Evolutionary conservation across 2,329 filamentous ascomycete species (phyloP).

Genomic region (Fusarium incarnatum): DNA sequence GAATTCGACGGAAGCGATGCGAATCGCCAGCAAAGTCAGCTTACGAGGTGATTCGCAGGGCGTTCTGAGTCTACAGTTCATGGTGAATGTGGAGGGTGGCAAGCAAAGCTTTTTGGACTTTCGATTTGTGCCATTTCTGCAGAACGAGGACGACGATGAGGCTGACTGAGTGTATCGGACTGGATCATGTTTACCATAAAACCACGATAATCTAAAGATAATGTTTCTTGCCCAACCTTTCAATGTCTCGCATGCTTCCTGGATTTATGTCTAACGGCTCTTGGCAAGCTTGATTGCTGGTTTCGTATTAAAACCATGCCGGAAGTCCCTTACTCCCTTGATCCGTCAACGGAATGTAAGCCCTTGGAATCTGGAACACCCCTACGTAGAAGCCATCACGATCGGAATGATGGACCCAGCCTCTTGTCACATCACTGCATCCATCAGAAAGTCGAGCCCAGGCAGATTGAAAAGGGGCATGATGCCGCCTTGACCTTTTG

Average conservation of each 20-base stretch:
- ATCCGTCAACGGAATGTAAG: slow-evolving; percentile 35
- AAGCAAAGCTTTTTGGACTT: slow-evolving; percentile 83
- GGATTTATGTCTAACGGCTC: not conserved
- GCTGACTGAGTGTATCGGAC: slow-evolving; percentile 13
- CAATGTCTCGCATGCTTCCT: slow-evolving; percentile 1
- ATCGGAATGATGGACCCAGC: slow-evolving; percentile 36
- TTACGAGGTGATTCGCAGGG: slow-evolving; percentile 88
- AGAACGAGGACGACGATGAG: slow-evolving; percentile 66
- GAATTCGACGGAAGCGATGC: slow-evolving; percentile 91
- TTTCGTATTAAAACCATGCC: not conserved
- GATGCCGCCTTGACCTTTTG: not conserved
- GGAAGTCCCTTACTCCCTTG: slow-evolving; percentile 20
- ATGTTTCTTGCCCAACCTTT: slow-evolving; percentile 1
- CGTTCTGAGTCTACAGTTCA: slow-evolving; percentile 93
- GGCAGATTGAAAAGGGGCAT: slow-evolving; percentile 25
- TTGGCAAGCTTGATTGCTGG: not conserved
- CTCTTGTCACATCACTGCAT: slow-evolving; percentile 13
- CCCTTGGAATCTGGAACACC: slow-evolving; percentile 26
- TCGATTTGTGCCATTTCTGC: slow-evolving; percentile 78
- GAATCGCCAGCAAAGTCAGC: slow-evolving; percentile 90
- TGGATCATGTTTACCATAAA: slow-evolving; percentile 1
- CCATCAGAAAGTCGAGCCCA: not conserved
- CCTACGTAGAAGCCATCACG: slow-evolving; percentile 1
- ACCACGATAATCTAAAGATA: slow-evolving; percentile 9
- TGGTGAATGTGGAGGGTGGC: slow-evolving; percentile 85